Percentiles rank a stretch among this genome's conserved stretches.
phyloP scores from a whole-genome alignment of 805 yeast species.

The Saccharomyces kudriavzevii region DNA sequence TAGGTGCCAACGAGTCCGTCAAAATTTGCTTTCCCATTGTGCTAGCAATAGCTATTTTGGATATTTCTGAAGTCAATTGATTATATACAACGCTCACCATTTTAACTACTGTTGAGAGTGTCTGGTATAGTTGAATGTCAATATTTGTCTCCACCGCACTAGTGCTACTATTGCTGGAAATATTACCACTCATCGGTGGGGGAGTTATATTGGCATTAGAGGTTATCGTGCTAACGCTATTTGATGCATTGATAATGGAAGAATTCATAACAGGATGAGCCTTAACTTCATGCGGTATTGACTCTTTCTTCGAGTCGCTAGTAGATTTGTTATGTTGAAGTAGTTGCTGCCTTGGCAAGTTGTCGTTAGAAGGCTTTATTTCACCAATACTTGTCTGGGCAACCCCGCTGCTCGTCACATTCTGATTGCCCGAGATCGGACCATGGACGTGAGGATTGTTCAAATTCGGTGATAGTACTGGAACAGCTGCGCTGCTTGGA shows the following conservation, averaged over 20 bases:
- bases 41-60: constrained; percentile 51
- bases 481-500: not conserved
- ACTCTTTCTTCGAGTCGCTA: not conserved
- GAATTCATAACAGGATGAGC: not conserved
- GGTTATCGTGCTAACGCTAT: not conserved
- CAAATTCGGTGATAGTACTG: not conserved
- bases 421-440: not conserved
- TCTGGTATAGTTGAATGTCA: constrained; percentile 60
- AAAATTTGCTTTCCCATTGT: constrained; percentile 36
- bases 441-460: not conserved
- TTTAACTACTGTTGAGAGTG: constrained; percentile 52
- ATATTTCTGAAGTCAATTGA: constrained; percentile 60
- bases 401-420: not conserved
- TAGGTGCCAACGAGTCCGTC: constrained; percentile 36
- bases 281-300: not conserved
- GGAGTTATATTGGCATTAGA: not conserved
- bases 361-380: not conserved
- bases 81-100: constrained; percentile 73
- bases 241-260: not conserved
- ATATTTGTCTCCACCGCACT: constrained; percentile 38
- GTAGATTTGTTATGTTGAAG: not conserved
- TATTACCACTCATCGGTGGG: not conserved
- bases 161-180: not conserved
- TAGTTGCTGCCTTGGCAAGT: not conserved
- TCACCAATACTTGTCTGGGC: not conserved